Evolutionary conservation across 805 yeast species (phyloP).

Genomic region (Wickerhamiella azyma): DNA sequence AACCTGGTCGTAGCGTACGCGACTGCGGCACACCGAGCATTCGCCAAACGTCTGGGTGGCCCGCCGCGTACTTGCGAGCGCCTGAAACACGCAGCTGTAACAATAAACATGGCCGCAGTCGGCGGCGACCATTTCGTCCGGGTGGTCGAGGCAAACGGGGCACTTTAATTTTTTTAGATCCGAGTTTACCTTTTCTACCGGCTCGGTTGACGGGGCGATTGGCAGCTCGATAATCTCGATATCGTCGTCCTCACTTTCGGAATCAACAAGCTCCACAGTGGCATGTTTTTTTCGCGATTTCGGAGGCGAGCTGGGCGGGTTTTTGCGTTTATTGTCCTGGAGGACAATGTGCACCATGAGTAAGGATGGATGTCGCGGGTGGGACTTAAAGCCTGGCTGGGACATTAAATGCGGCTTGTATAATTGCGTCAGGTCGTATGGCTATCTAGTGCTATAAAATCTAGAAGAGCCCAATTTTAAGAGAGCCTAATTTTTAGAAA

Average conservation of each 20-base stretch:
- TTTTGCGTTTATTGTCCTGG: not conserved
- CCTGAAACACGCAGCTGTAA: constrained; percentile 24
- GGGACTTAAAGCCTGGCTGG: not conserved
- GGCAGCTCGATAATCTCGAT: constrained; percentile 12
- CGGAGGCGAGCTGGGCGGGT: not conserved
- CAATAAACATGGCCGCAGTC: constrained; percentile 30
- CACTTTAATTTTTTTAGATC: constrained; percentile 17
- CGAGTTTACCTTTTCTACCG: constrained; percentile 3
- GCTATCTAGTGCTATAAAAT: no score
- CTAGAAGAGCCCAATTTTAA: no score
- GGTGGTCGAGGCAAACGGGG: constrained; percentile 27
- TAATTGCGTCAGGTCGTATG: no score
- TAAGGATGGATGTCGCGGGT: not conserved
- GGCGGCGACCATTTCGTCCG: constrained; percentile 23
- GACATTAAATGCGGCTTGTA: no score
- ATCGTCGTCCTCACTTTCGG: constrained; percentile 5
- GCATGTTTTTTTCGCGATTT: not conserved
- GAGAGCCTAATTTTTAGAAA: constrained; percentile 20
- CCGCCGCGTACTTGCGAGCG: constrained; percentile 19
- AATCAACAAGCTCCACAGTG: not conserved
- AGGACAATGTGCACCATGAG: not conserved
- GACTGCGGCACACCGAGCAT: constrained; percentile 26
- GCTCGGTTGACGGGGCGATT: constrained; percentile 5
- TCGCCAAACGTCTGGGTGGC: constrained; percentile 22
- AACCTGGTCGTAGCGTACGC: constrained; percentile 21